A percentile compares a stretch with the other conserved stretches of the same genome.
These are phyloP conservation scores for Passalora sequoiae DNA, from an alignment of 2,329 filamentous ascomycete species.

Conservation along the genomic window DNA sequence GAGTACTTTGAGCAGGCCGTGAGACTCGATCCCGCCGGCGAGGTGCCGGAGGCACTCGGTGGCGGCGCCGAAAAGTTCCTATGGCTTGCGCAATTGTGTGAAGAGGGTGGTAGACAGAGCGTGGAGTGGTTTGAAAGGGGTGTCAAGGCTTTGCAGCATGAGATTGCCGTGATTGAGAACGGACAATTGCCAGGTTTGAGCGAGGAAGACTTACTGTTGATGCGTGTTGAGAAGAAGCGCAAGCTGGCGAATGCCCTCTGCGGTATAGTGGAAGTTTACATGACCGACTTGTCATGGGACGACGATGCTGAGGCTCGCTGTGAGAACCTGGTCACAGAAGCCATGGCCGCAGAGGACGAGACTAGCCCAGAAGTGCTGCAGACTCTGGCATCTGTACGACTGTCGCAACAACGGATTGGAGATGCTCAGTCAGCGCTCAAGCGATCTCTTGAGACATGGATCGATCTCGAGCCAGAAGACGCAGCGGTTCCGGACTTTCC, in stretches of 20 bases:
- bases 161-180: constrained; percentile 60
- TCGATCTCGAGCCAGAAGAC: constrained; percentile 67
- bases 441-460: constrained; percentile 79
- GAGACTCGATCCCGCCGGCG: constrained; percentile 69
- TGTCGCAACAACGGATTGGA: constrained; percentile 74
- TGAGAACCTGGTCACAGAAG: constrained; percentile 84
- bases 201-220: constrained; percentile 35
- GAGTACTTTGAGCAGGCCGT: constrained; percentile 68
- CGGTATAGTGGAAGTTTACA: constrained; percentile 92
- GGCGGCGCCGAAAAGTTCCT: constrained; percentile 91
- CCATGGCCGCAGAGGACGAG: constrained; percentile 74
- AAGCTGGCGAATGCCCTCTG: constrained; percentile 90
- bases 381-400: constrained; percentile 86
- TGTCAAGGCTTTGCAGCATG: constrained; percentile 64
- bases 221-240: constrained; percentile 64
- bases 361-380: constrained; percentile 80
- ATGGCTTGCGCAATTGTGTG: constrained; percentile 84
- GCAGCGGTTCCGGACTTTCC: constrained; percentile 77
- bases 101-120: constrained; percentile 56
- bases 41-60: constrained; percentile 63
- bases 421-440: constrained; percentile 76
- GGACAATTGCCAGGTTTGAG: constrained; percentile 33
- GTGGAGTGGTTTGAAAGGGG: constrained; percentile 62
- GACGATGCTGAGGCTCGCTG: constrained; percentile 83
- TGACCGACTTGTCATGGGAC: constrained; percentile 80